Percentiles rank a stretch among this genome's conserved stretches.
These are phyloP conservation scores for Magnolia officinalis DNA, from an alignment of 164 flowering plant species.

Conservation along the genomic window DNA sequence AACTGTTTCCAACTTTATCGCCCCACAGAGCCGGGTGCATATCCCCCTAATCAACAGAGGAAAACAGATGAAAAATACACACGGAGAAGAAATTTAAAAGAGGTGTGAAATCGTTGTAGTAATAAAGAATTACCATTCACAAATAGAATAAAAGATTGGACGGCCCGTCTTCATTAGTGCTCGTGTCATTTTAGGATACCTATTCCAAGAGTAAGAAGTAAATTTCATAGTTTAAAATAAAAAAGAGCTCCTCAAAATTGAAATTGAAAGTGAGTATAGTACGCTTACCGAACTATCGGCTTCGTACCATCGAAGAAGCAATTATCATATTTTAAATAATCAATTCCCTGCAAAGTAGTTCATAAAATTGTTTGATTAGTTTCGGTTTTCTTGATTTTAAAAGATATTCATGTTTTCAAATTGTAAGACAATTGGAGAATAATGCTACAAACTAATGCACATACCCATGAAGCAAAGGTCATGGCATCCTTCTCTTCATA, in stretches of 20 bases:
- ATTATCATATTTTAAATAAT: conserved; percentile 59
- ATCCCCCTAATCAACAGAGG: conserved; percentile 39
- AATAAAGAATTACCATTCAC: conserved; percentile 49
- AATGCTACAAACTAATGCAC: neutral
- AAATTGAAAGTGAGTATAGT: neutral
- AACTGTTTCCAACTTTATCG: conserved; percentile 54
- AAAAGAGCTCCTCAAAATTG: neutral
- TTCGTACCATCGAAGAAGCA: conserved; percentile 36
- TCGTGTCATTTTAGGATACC: conserved; percentile 59
- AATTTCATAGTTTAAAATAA: too few relatives aligned
- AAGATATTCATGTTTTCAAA: neutral
- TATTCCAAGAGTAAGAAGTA: conserved; percentile 6
- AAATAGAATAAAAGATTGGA: conserved; percentile 60
- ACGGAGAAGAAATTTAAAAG: neutral
- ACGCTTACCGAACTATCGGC: conserved; percentile 34
- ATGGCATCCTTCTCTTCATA: conserved; percentile 64
- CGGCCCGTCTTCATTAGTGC: conserved; percentile 58
- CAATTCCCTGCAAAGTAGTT: conserved; percentile 35
- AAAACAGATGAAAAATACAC: neutral
- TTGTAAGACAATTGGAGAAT: neutral
- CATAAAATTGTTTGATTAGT: neutral
- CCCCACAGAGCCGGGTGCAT: conserved; percentile 70
- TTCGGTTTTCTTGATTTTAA: too few relatives aligned
- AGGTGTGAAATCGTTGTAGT: neutral
- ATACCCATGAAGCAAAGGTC: conserved; percentile 63